Percentiles rank a stretch among this genome's conserved stretches.
These are phyloP conservation scores for Aegilops sharonensis DNA, from an alignment of 176 grass and related monocot species.

Conservation along the genomic window DNA sequence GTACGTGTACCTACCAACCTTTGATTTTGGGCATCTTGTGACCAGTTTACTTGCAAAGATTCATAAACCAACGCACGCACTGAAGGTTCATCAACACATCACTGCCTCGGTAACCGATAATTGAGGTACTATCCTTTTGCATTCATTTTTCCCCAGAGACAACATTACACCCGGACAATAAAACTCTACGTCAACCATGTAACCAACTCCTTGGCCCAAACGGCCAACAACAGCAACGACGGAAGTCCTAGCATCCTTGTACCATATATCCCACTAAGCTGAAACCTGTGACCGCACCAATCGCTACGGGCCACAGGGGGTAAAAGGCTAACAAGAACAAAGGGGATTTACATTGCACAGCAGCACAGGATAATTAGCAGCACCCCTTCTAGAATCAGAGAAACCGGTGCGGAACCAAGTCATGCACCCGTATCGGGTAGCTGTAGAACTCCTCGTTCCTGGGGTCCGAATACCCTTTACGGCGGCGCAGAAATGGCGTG, in stretches of 20 bases:
- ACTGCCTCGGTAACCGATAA: too few species aligned
- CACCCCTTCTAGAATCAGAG: conserved; percentile 14
- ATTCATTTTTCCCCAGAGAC: conserved; percentile 5
- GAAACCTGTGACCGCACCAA: neutral
- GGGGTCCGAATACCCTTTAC: conserved; percentile 44
- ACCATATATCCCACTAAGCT: conserved; percentile 32
- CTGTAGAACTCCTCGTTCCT: conserved; percentile 91
- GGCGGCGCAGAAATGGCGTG: conserved; percentile 43
- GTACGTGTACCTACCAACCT: too few species aligned
- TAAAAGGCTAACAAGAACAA: conserved; percentile 34
- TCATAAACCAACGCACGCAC: neutral
- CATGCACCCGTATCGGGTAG: conserved; percentile 64
- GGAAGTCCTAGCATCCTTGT: conserved; percentile 32
- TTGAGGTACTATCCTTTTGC: conserved; percentile 14
- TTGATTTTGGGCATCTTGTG: too few species aligned
- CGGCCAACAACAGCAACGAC: neutral
- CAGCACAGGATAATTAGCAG: conserved; percentile 13
- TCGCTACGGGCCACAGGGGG: conserved; percentile 21
- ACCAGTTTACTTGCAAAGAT: neutral
- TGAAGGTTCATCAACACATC: neutral
- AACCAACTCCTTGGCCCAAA: conserved; percentile 19
- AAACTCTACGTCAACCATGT: conserved; percentile 35
- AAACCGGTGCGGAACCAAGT: conserved; percentile 50
- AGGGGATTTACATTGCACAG: conserved; percentile 42
- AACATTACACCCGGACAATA: neutral